phyloP scores from a whole-genome alignment of 176 grass and related monocot genomes.

The Panicum miliaceum region DNA sequence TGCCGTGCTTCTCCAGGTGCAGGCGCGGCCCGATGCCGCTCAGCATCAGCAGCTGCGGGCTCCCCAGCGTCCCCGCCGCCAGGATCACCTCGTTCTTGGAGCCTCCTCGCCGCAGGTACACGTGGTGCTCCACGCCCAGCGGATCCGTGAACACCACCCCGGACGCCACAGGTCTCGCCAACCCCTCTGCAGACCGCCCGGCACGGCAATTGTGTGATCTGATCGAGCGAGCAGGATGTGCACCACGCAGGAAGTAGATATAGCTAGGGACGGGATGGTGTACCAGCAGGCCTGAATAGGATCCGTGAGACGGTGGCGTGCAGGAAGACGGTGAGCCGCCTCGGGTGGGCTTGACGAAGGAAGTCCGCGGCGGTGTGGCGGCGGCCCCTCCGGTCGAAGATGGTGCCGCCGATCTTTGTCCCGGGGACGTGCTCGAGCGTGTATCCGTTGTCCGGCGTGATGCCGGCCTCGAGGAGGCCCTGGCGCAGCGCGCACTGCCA shows the following conservation, averaged over 20 bases:
- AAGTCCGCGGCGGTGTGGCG: constrained; percentile 80
- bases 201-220: no score
- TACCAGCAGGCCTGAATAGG: constrained; percentile 35
- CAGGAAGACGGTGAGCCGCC: constrained; percentile 59
- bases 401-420: constrained; percentile 73
- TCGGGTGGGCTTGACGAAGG: constrained; percentile 45
- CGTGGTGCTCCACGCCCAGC: constrained; percentile 50
- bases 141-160: constrained; percentile 73
- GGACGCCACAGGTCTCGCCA: constrained; percentile 50
- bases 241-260: no score
- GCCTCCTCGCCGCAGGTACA: constrained; percentile 51
- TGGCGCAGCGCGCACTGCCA: constrained; percentile 69
- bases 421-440: constrained; percentile 66
- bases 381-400: constrained; percentile 56
- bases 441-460: constrained; percentile 61
- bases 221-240: no score
- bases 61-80: constrained; percentile 75
- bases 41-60: constrained; percentile 89
- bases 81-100: constrained; percentile 67
- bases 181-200: not conserved
- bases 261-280: no score
- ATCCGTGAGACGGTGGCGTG: constrained; percentile 55
- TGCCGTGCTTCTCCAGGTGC: constrained; percentile 62
- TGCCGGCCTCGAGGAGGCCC: constrained; percentile 61
- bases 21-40: constrained; percentile 70